Conservation (phyloP, 768 basidiomycete species). For the Pisolithus tinctorius region DNA sequence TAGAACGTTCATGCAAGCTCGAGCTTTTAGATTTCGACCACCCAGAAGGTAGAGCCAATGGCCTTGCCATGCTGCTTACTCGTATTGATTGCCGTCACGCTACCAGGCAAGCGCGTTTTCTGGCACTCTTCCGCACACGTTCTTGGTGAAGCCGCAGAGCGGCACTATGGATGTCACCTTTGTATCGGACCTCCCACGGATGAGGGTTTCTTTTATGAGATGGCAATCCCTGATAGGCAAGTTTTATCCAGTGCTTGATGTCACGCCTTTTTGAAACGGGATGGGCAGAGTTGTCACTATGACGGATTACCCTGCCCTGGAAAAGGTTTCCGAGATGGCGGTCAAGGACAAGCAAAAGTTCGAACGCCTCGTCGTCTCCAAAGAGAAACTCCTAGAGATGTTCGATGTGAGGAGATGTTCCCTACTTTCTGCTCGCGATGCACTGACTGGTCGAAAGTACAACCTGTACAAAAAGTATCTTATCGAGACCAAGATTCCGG, state of each 20-base stretch:
- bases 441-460: conserved; percentile 50
- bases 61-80: background rate
- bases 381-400: conserved; percentile 95
- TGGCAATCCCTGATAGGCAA: conserved; percentile 80
- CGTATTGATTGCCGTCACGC: background rate
- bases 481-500: conserved; percentile 91
- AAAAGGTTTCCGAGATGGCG: conserved; percentile 80
- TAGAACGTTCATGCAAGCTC: conserved; percentile 79
- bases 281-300: conserved; percentile 61
- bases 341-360: conserved; percentile 98
- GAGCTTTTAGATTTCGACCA: conserved; percentile 90
- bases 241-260: background rate
- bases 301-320: conserved; percentile 81
- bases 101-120: conserved; percentile 87
- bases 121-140: conserved; percentile 99
- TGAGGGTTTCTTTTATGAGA: conserved; percentile 99
- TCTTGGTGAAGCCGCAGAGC: conserved; percentile 92
- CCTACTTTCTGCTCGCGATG: background rate
- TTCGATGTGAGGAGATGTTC: conserved; percentile 62
- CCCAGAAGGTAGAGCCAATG: conserved; percentile 56
- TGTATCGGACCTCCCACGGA: conserved; percentile 96
- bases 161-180: conserved; percentile 94
- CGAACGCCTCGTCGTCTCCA: conserved; percentile 87
- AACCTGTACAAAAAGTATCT: conserved; percentile 98
- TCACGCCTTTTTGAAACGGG: background rate